Conservation (phyloP, 2,329 filamentous ascomycete genomes). For the Xylariaceae sp. region DNA sequence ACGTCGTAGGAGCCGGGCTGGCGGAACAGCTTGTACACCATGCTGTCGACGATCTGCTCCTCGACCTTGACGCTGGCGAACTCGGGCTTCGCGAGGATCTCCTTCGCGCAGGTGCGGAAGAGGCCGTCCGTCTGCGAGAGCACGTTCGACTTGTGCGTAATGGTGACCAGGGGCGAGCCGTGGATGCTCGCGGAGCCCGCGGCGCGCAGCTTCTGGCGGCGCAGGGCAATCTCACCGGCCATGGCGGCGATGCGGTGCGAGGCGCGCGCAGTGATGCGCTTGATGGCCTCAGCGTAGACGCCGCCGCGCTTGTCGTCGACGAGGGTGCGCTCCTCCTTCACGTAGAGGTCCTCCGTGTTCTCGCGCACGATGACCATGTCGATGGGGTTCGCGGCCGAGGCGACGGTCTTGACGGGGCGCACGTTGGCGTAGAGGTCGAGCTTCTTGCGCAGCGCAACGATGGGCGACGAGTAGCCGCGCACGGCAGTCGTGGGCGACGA, state of each 20-base stretch:
- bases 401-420: conserved; percentile 82
- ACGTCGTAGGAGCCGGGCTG: conserved; percentile 95
- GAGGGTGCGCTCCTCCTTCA: conserved; percentile 90
- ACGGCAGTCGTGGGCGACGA: conserved; percentile 85
- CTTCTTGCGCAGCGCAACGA: conserved; percentile 92
- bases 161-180: conserved; percentile 71
- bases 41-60: conserved; percentile 98
- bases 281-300: conserved; percentile 94
- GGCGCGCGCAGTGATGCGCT: conserved; percentile 87
- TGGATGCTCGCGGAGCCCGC: conserved; percentile 55
- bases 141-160: conserved; percentile 98
- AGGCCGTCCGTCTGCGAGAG: conserved; percentile 93
- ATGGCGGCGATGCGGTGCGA: conserved; percentile 83
- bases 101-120: conserved; percentile 75
- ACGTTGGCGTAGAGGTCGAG: conserved; percentile 97
- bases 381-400: conserved; percentile 62
- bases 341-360: conserved; percentile 97
- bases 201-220: conserved; percentile 74
- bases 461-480: conserved; percentile 92
- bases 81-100: conserved; percentile 60
- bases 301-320: conserved; percentile 61
- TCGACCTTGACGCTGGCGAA: conserved; percentile 67
- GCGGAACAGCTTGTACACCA: conserved; percentile 99
- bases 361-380: conserved; percentile 98
- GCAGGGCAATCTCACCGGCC: conserved; percentile 88